Base-by-base conservation (phyloP, 73 alveolate genomes). In the Chromera velia region DNA sequence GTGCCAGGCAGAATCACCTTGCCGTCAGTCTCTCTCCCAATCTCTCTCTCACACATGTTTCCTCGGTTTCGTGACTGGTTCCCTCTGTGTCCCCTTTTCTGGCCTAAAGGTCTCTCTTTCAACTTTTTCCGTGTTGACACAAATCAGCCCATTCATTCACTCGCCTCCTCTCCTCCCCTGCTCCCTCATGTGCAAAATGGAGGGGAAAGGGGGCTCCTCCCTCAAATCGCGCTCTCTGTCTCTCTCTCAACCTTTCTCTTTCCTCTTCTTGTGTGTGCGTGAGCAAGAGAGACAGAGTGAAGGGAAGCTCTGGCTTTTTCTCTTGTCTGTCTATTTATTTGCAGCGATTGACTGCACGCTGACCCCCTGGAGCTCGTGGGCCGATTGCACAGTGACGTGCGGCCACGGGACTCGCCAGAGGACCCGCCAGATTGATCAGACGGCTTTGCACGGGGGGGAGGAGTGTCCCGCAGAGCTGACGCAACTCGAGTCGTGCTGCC, bases 381-480 rank as follows among this genome's bases (percentile, higher is more conserved):
- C 34, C 28, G 45, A 27, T 7, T 65, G 72, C 34, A 28, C 72
- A n/a, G 72, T 65, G 28, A 28, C 72, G 24, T 65, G 72, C 30
- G 72, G 72, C 0, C 40, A 65, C 17, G 72, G 72, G 27, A 65
- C 72, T 34, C 40, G 72, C 34, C 40, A 27, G 34, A 32, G 72
- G 28, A 0, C 0, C 28, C 72, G 72, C 72, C 62, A 62, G 34
- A 32, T 75, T 68, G 65, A 63, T 27, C 82, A 75, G 47, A 33
- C 74, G n/a, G 82, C 82, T 40, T 45, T 48, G 10, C 71, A 75
- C 27, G 82, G 82, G n/a, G 82, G 82, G 7, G 75, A 75, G 82
- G 82, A n/a, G n/a, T n/a, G n/a, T n/a, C n/a, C n/a, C n/a, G n/a
- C n/a, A n/a, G n/a, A n/a, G n/a, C n/a, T n/a, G n/a, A n/a, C n/a